Evolutionary conservation across 2,329 filamentous ascomycete genomes (phyloP).

Genomic region (Trichoderma sp.): DNA sequence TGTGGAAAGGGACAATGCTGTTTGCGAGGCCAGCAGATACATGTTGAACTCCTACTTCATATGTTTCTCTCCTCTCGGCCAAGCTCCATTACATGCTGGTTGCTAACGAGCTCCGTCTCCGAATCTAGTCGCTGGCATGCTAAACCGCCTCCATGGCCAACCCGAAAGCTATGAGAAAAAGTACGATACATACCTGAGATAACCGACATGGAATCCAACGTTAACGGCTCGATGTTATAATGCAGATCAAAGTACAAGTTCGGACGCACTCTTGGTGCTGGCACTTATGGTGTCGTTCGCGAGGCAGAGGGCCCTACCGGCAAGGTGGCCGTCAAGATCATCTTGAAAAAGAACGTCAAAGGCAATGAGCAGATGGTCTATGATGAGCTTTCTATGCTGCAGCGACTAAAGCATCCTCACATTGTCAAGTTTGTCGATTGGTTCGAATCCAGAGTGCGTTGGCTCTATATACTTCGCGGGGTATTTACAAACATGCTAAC

Average conservation of each 20-base stretch:
- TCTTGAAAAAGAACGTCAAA: slow-evolving; percentile 98
- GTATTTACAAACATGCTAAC: background rate
- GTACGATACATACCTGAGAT: slow-evolving; percentile 43
- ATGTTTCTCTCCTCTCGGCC: background rate
- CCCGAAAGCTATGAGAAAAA: slow-evolving; percentile 99
- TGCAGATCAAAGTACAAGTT: slow-evolving; percentile 81
- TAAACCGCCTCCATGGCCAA: slow-evolving; percentile 94
- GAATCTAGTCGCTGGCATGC: slow-evolving; percentile 73
- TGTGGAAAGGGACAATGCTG: background rate
- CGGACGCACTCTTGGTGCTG: slow-evolving; percentile 88
- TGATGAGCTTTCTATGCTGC: slow-evolving; percentile 92
- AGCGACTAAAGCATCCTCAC: slow-evolving; percentile 85
- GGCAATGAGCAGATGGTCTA: slow-evolving; percentile 99
- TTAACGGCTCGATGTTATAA: slow-evolving; percentile 15
- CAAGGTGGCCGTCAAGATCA: slow-evolving; percentile 96
- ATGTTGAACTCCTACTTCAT: background rate
- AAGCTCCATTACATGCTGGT: background rate
- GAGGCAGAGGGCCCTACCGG: slow-evolving; percentile 83
- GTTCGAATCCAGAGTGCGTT: slow-evolving; percentile 90
- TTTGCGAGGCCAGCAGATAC: background rate
- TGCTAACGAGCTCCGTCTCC: background rate
- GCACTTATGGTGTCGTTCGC: slow-evolving; percentile 96
- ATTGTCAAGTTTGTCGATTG: slow-evolving; percentile 98
- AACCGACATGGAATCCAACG: background rate
- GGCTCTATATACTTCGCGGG: background rate